Conservation (phyloP, 2,329 filamentous ascomycete species). For the Chaetomiaceae sp. region DNA sequence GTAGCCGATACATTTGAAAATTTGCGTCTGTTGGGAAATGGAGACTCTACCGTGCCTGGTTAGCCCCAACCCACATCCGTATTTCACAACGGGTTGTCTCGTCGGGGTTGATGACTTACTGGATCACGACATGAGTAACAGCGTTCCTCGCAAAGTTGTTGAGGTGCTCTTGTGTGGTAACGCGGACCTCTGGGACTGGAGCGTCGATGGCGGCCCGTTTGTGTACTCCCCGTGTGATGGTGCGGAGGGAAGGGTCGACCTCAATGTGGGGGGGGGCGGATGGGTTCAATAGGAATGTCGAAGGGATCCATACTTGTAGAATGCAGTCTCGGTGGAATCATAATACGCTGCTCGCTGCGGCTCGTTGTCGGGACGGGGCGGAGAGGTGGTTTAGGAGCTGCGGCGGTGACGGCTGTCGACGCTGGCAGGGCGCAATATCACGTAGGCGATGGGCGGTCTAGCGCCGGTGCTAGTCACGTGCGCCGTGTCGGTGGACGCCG, state of each 20-base stretch:
- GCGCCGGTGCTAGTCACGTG: not conserved
- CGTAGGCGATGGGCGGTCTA: not conserved
- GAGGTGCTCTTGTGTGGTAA: constrained; percentile 1
- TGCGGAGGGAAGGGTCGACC: constrained; percentile 10
- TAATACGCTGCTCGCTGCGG: not conserved
- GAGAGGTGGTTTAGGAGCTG: not conserved
- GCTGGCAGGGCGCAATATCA: not conserved
- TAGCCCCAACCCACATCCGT: not conserved
- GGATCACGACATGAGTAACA: constrained; percentile 14
- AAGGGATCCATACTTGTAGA: constrained; percentile 2
- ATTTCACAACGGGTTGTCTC: not conserved
- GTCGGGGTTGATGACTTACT: constrained; percentile 5
- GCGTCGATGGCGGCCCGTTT: constrained; percentile 1
- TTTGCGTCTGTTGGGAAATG: constrained; percentile 5
- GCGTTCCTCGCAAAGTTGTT: not conserved
- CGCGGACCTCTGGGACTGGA: constrained; percentile 9
- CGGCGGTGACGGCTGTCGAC: not conserved
- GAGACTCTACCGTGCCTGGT: constrained; percentile 5
- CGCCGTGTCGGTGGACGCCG: not conserved
- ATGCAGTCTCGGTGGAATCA: too few species aligned
- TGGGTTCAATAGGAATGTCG: constrained; percentile 1
- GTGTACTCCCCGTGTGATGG: constrained; percentile 1
- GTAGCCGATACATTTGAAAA: constrained; percentile 12
- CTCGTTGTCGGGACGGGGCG: not conserved
- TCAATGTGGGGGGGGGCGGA: not conserved